Evolutionary conservation across 805 yeast genomes (phyloP), one percentile per base, ranked within the genome.

Genomic region (Cyberlindnera americana): DNA sequence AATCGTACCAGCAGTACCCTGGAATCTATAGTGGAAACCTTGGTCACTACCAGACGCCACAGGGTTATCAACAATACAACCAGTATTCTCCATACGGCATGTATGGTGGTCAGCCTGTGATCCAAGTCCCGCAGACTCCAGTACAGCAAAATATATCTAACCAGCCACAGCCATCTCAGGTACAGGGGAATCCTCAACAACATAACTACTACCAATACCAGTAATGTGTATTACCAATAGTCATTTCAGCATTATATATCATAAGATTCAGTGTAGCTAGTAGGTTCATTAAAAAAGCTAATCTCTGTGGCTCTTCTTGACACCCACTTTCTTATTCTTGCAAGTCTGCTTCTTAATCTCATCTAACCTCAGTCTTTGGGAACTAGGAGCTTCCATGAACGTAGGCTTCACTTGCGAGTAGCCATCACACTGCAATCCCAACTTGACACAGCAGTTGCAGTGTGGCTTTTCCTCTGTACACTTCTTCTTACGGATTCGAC

Each of bases 401-500:
- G 50, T 59, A 0, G 90, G 89, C 47, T 77, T 66, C 9, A 53
- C 62, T 0, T 46, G 49, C 12, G 66, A 65, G 50, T 78, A 81
- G 8, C 77, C 76, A 53, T 76, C 81, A 58, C 93, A 83, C 3
- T 50, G 53, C 16, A 83, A 56, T 7, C 77, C 76, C 17, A 83
- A 64, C 35, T 80, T 62, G 3, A 50, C 50, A 58, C 93, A 83
- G 48, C 77, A 78, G 7, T 56, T 53, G 55, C 93, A 83, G 5
- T 41, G 52, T 1, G 90, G 89, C 47, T 66, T 69, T 43, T 76
- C 77, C 52, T 78, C 87, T 2, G 85, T 74, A 53, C 91, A 83
- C 48, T 81, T 76, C 57, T 83, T 83, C 48, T 85, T 79, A 28
- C 93, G 69, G 14, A 81, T 60, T 41, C 90, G 62, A 26, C 91